phyloP scores from a whole-genome alignment of 2,329 filamentous ascomycete species.

The Madurella mycetomatis region DNA sequence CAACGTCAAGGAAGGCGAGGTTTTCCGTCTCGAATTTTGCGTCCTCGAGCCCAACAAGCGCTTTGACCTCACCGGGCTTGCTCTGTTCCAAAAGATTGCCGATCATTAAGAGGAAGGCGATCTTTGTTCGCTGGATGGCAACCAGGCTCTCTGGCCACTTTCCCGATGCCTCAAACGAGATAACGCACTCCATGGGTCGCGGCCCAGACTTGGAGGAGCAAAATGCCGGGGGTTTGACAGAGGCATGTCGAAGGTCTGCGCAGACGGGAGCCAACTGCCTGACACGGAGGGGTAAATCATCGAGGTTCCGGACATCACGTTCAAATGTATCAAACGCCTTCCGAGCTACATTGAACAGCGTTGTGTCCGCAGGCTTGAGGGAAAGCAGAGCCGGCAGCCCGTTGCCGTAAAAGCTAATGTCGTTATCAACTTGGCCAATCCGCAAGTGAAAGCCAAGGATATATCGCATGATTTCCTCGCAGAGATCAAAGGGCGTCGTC shows the following conservation, averaged over 20 bases:
- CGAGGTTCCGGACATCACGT: slow-evolving; percentile 68
- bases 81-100: slow-evolving; percentile 62
- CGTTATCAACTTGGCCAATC: slow-evolving; percentile 43
- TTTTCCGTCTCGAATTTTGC: slow-evolving; percentile 65
- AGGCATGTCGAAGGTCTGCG: slow-evolving; percentile 69
- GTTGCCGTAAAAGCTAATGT: slow-evolving; percentile 48
- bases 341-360: slow-evolving; percentile 64
- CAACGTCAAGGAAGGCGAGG: slow-evolving; percentile 75
- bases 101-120: slow-evolving; percentile 80
- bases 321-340: slow-evolving; percentile 71
- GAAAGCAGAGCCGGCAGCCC: slow-evolving; percentile 47
- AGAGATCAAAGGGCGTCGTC: slow-evolving; percentile 58
- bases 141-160: slow-evolving; percentile 90
- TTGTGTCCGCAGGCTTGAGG: slow-evolving; percentile 44
- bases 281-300: slow-evolving; percentile 82
- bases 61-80: slow-evolving; percentile 53
- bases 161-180: slow-evolving; percentile 90
- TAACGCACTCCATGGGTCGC: slow-evolving; percentile 67
- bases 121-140: slow-evolving; percentile 89
- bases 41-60: slow-evolving; percentile 78
- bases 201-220: slow-evolving; percentile 42
- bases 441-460: slow-evolving; percentile 67
- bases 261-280: slow-evolving; percentile 73
- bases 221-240: slow-evolving; percentile 49
- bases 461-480: slow-evolving; percentile 75